Conservation (phyloP, 176 grass and related monocot genomes). For the Olyra latifolia region DNA sequence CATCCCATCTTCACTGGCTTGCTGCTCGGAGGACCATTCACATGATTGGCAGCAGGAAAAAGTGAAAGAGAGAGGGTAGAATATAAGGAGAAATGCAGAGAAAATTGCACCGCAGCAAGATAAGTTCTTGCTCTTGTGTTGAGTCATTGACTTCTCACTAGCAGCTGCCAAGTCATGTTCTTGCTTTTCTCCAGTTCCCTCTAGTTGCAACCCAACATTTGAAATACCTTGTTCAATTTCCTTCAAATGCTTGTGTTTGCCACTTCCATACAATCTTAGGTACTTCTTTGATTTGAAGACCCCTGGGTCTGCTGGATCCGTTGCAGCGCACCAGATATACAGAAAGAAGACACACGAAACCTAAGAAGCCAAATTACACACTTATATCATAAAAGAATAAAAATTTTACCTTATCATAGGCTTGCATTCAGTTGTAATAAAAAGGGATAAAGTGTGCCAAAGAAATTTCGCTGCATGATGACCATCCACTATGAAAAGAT, state of each 20-base stretch:
- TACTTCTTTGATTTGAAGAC: slow-evolving; percentile 97
- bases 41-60: slow-evolving; percentile 68
- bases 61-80: slow-evolving; percentile 60
- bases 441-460: slow-evolving; percentile 3
- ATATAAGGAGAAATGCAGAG: slow-evolving; percentile 54
- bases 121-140: slow-evolving; percentile 50
- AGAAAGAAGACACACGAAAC: slow-evolving; percentile 88
- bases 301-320: slow-evolving; percentile 85
- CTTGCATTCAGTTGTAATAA: neutral
- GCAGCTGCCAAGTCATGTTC: slow-evolving; percentile 14
- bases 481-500: neutral
- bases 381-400: slow-evolving; percentile 1
- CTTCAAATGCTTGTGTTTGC: slow-evolving; percentile 38
- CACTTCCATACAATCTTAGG: slow-evolving; percentile 56
- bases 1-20: slow-evolving; percentile 86
- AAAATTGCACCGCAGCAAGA: slow-evolving; percentile 49
- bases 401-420: neutral
- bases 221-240: slow-evolving; percentile 38
- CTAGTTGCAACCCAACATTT: slow-evolving; percentile 37
- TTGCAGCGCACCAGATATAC: slow-evolving; percentile 92
- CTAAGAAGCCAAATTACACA: slow-evolving; percentile 38
- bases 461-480: neutral
- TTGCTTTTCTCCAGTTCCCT: slow-evolving; percentile 44
- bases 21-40: slow-evolving; percentile 77
- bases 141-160: slow-evolving; percentile 42